Base-by-base conservation (phyloP, 2,329 filamentous ascomycete species). In the Xylaria sp. region DNA sequence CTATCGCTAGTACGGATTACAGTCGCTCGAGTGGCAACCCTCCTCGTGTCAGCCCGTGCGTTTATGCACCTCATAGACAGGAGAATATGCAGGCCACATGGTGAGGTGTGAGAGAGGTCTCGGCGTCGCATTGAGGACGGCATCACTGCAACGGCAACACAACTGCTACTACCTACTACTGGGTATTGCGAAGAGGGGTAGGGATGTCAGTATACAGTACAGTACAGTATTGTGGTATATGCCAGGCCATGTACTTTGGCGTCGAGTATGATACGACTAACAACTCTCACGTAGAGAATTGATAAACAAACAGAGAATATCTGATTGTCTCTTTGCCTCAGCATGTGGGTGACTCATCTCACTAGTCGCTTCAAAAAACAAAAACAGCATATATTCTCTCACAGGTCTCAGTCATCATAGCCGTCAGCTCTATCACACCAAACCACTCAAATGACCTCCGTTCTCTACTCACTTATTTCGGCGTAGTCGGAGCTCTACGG, bases 21-120 rank as follows among this genome's bases (percentile, higher is more conserved):
- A 59, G 58, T 64, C 31, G 62, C 52, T 64, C 41, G 25, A 67
- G 55, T 67, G 58, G 57, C 61, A 62, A 65, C 62, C 43, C 49
- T 66, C 63, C 67, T 71, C 70, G 64, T 71, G 70, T 64, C 64
- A 70, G 70, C 67, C 60, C 55, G 67, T 70, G 64, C 62, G 58
- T 71, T 67, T 63, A 70, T 70, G 70, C 67, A 70, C 54, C 62
- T 68, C 41, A 63, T 63, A 63, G 59, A 65, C 67, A 65, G 52
- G 57, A 65, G 36, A 52, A 71, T 68, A 69, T 67, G 63, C 63
- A 71, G 66, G 64, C 68, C 71, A 69, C 68, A 71, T 72, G 68
- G 68, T 69, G 62, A 71, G 68, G 66, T 69, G 65, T 63, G 66
- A 69, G 64, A 66, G 54, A 63, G 25, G 68, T 49, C 63, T 68